A percentile compares a stretch with the other conserved stretches of the same genome.
Conservation (phyloP, 1,139 yeast species). For the Torulaspora pretoriensis region DNA sequence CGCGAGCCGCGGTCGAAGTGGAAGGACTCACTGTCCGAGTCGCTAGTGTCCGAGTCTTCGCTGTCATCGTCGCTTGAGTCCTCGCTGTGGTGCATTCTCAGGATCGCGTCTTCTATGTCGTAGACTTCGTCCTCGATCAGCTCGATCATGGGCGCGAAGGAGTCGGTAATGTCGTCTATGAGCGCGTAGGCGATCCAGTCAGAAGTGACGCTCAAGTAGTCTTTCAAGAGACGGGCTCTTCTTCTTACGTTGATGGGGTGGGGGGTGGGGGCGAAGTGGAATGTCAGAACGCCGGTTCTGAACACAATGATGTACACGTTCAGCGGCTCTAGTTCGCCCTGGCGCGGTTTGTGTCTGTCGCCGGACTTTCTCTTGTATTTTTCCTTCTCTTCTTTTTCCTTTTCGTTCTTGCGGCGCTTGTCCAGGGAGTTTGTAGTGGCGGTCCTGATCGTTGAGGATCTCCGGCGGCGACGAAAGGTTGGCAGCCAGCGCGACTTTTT, state of each 20-base stretch:
- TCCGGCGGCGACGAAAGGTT: conserved; percentile 14
- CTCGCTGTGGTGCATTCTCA: conserved; percentile 76
- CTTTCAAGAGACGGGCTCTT: conserved; percentile 80
- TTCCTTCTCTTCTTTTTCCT: conserved; percentile 37
- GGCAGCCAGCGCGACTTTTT: conserved; percentile 13
- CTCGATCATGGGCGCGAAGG: conserved; percentile 94
- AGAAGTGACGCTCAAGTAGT: conserved; percentile 82
- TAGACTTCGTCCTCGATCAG: conserved; percentile 91
- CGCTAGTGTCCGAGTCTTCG: conserved; percentile 36
- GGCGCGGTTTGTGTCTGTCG: conserved; percentile 46
- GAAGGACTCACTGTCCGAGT: conserved; percentile 36
- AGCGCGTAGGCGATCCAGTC: conserved; percentile 98
- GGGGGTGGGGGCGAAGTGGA: conserved; percentile 92
- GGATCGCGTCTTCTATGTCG: conserved; percentile 83
- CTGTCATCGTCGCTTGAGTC: conserved; percentile 44
- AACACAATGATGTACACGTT: conserved; percentile 92
- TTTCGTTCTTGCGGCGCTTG: conserved; percentile 25
- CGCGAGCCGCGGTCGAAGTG: conserved; percentile 32
- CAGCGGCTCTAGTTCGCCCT: conserved; percentile 81
- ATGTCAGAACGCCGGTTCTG: conserved; percentile 84
- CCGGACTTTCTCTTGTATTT: conserved; percentile 42
- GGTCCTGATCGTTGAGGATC: conserved; percentile 16
- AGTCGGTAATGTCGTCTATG: conserved; percentile 95
- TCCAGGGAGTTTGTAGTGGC: conserved; percentile 10
- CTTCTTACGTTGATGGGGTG: conserved; percentile 95